phyloP scores from a whole-genome alignment of 2,329 filamentous ascomycete genomes.

The Fonsecaea nubica region DNA sequence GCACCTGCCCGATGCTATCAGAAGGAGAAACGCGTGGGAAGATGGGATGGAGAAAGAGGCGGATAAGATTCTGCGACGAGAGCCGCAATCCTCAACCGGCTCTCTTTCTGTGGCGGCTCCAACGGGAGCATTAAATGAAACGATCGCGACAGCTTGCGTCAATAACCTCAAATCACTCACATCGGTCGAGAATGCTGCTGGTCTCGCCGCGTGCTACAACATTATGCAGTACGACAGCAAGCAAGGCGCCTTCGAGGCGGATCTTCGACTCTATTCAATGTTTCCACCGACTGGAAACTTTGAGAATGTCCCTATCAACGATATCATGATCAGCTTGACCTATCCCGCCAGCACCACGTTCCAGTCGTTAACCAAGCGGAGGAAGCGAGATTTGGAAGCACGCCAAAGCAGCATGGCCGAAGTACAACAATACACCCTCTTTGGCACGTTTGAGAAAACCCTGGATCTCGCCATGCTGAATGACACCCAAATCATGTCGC shows the following conservation, averaged over 20 bases:
- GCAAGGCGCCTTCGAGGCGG: conserved; percentile 76
- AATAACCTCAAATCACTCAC: conserved; percentile 62
- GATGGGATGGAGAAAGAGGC: conserved; percentile 27
- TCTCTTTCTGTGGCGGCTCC: conserved; percentile 19
- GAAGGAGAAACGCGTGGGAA: conserved; percentile 26
- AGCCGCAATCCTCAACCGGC: conserved; percentile 23
- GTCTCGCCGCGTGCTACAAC: conserved; percentile 83
- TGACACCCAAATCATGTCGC: conserved; percentile 41
- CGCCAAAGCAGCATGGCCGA: conserved; percentile 36
- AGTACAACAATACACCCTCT: conserved; percentile 45
- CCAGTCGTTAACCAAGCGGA: conserved; percentile 36
- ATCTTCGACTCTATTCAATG: conserved; percentile 75
- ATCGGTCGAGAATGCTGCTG: conserved; percentile 71
- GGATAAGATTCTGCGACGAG: conserved; percentile 27
- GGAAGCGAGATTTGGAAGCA: conserved; percentile 29
- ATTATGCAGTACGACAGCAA: conserved; percentile 71
- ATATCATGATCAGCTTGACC: conserved; percentile 43
- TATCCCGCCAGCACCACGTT: conserved; percentile 39
- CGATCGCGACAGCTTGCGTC: conserved; percentile 65
- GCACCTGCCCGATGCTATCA: conserved; percentile 29
- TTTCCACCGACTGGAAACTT: conserved; percentile 62
- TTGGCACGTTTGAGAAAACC: conserved; percentile 43
- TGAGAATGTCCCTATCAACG: conserved; percentile 47
- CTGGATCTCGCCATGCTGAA: conserved; percentile 43
- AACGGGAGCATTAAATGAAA: conserved; percentile 37